A percentile compares a stretch with the other conserved stretches of the same genome.
These are phyloP conservation scores for Lepidium campestre DNA, from an alignment of 441 rosid genomes.

Conservation along the genomic window DNA sequence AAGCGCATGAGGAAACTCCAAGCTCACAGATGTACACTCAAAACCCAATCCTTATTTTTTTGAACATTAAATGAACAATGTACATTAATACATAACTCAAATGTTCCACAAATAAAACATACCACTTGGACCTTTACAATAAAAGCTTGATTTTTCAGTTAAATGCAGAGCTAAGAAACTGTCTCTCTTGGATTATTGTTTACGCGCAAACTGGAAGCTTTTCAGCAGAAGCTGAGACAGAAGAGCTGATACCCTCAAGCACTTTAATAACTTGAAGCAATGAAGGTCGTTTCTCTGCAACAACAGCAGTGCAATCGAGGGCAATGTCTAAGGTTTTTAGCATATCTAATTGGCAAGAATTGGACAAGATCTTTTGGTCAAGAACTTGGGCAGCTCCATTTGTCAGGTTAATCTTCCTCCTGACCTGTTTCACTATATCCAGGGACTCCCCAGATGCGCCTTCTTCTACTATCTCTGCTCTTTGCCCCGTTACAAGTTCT, in stretches of 20 bases:
- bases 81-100: conserved; percentile 19
- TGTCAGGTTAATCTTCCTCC: conserved; percentile 78
- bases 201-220: conserved; percentile 41
- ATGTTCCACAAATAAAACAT: conserved; percentile 17
- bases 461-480: conserved; percentile 68
- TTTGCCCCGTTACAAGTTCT: conserved; percentile 75
- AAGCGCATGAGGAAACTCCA: not conserved
- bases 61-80: not conserved
- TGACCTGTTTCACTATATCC: conserved; percentile 78
- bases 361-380: conserved; percentile 57
- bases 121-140: conserved; percentile 6
- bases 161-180: not conserved
- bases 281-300: conserved; percentile 77
- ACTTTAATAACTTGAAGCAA: conserved; percentile 57
- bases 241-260: conserved; percentile 44
- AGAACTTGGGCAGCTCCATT: conserved; percentile 67
- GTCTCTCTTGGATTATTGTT: conserved; percentile 21
- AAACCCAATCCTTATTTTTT: not conserved
- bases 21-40: conserved; percentile 12
- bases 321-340: conserved; percentile 68
- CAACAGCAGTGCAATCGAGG: conserved; percentile 61
- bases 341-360: conserved; percentile 54
- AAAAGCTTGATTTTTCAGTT: not conserved
- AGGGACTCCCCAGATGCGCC: conserved; percentile 41
- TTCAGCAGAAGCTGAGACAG: conserved; percentile 24